phyloP scores from a whole-genome alignment of 768 basidiomycete genomes.

The Lactarius hatsudake region DNA sequence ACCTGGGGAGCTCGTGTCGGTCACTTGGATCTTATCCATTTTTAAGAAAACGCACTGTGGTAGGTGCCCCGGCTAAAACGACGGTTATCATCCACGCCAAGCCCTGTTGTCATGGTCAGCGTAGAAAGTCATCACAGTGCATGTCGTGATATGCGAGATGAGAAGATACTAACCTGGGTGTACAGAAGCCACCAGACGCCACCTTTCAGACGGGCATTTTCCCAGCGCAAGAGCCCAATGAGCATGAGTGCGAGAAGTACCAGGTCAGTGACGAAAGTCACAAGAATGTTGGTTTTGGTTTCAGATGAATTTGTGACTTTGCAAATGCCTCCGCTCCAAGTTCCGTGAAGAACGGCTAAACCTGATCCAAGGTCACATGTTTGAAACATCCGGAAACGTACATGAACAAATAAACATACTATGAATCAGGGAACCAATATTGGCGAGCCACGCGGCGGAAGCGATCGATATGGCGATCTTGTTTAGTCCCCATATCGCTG shows the following conservation, averaged over 20 bases:
- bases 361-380: background rate
- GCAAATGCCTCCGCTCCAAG: background rate
- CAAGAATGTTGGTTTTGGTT: background rate
- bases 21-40: background rate
- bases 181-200: constrained; percentile 9
- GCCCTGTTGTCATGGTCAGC: background rate
- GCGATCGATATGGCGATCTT: background rate
- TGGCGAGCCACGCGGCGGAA: background rate
- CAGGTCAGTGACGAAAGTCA: constrained; percentile 2
- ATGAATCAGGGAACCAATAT: background rate
- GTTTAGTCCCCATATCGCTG: constrained; percentile 9
- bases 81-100: background rate
- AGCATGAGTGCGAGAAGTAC: constrained; percentile 7
- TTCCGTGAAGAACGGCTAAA: background rate
- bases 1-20: background rate
- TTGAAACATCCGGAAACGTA: background rate
- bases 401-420: background rate
- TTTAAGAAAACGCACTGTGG: background rate
- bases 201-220: background rate
- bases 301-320: background rate
- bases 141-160: background rate
- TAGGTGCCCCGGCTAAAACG: background rate
- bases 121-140: background rate
- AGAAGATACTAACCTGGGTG: background rate
- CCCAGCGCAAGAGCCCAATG: constrained; percentile 12